Evolutionary conservation across 164 flowering plant genomes (phyloP).

Genomic region (Buxus sempervirens): DNA sequence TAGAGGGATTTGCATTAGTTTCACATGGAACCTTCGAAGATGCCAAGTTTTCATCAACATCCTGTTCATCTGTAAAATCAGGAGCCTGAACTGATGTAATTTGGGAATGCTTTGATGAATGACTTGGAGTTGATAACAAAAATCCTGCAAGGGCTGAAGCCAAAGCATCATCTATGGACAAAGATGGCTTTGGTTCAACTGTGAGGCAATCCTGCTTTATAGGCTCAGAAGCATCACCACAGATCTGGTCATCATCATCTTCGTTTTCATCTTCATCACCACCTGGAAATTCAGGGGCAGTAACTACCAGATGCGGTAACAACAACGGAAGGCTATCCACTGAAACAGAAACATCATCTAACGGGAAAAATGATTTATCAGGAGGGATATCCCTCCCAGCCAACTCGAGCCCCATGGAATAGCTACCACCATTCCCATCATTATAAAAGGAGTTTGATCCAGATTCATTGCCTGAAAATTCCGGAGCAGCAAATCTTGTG

Average conservation of each 20-base stretch:
- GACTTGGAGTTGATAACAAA: conserved; percentile 31
- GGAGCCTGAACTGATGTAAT: conserved; percentile 30
- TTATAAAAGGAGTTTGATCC: conserved; percentile 33
- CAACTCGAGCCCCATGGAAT: conserved; percentile 20
- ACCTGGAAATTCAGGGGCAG: conserved; percentile 61
- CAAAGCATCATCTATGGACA: conserved; percentile 77
- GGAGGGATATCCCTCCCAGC: conserved; percentile 20
- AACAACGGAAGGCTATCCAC: conserved; percentile 18
- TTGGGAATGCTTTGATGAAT: conserved; percentile 23
- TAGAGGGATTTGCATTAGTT: conserved; percentile 1
- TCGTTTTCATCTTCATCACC: conserved; percentile 34
- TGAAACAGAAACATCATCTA: conserved; percentile 21
- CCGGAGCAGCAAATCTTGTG: conserved; percentile 49
- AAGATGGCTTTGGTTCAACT: conserved; percentile 28
- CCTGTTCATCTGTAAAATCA: conserved; percentile 40
- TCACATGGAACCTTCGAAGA: conserved; percentile 12
- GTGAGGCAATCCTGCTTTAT: conserved; percentile 16
- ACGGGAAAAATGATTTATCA: conserved; percentile 11
- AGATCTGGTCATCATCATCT: conserved; percentile 1
- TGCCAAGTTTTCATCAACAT: conserved; percentile 6
- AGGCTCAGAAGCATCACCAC: conserved; percentile 19
- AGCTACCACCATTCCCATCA: conserved; percentile 21
- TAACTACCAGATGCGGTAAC: conserved; percentile 41
- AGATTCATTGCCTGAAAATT: conserved; percentile 39
- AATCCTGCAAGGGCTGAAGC: conserved; percentile 78